phyloP scores from a whole-genome alignment of 208 protist genomes.

The Phytomonas sp. region DNA sequence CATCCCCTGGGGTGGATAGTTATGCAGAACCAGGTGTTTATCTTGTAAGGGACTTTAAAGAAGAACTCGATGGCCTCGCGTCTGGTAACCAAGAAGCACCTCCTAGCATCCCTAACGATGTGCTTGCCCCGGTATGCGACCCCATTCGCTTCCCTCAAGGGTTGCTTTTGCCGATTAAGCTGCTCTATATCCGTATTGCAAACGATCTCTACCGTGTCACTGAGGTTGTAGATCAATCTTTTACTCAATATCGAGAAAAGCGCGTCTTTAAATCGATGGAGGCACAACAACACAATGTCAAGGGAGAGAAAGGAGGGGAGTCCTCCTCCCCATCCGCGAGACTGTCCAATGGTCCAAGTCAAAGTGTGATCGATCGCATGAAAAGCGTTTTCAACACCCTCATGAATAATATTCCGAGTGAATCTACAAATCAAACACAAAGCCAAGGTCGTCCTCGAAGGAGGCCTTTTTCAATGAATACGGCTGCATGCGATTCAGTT shows the following conservation, averaged over 20 bases:
- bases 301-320: conserved; percentile 6
- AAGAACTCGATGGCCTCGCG: too few species aligned
- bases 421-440: background rate
- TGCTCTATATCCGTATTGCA: conserved; percentile 57
- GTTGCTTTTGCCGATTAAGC: conserved; percentile 27
- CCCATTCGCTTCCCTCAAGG: conserved; percentile 26
- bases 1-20: too few species aligned
- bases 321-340: conserved; percentile 8
- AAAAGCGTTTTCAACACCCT: background rate
- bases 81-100: too few species aligned
- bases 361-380: background rate
- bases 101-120: background rate
- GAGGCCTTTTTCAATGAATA: conserved; percentile 10
- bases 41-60: too few species aligned
- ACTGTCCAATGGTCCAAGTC: conserved; percentile 5
- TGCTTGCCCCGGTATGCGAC: conserved; percentile 19
- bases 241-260: conserved; percentile 63
- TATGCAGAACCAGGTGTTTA: too few species aligned
- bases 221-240: conserved; percentile 52
- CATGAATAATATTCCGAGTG: background rate
- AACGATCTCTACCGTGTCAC: conserved; percentile 58
- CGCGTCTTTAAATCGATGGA: conserved; percentile 21
- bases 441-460: conserved; percentile 6
- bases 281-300: background rate
- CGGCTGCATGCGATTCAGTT: conserved; percentile 19